A percentile compares a stretch with the other conserved stretches of the same genome.
Conservation (phyloP, 129 eudicot species). For the Flaveria brownii region DNA sequence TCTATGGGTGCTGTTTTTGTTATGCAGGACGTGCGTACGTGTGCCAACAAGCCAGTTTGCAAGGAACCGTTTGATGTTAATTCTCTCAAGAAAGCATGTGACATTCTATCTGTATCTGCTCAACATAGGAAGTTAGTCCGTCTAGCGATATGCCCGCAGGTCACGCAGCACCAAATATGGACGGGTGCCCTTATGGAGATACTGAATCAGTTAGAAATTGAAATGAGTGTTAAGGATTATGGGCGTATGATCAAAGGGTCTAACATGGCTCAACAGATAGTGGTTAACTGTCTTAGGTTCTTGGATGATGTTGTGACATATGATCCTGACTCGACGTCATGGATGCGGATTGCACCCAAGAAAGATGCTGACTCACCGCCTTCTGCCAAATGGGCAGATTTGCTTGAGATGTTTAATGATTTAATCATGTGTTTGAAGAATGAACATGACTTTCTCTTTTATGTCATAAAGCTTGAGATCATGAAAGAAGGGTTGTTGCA, state of each 20-base stretch:
- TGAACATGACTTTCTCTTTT: slow-evolving; percentile 43
- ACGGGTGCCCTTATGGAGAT: slow-evolving; percentile 60
- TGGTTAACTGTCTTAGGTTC: slow-evolving; percentile 59
- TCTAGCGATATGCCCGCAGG: slow-evolving; percentile 68
- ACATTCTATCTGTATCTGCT: slow-evolving; percentile 63
- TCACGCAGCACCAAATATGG: slow-evolving; percentile 83
- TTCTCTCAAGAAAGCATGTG: slow-evolving; percentile 66
- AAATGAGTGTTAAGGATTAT: slow-evolving; percentile 41
- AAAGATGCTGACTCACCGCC: slow-evolving; percentile 41
- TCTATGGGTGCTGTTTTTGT: slow-evolving; percentile 47
- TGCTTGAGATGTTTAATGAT: slow-evolving; percentile 77
- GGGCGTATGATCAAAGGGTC: slow-evolving; percentile 39
- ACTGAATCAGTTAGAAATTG: slow-evolving; percentile 48
- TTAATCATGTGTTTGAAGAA: slow-evolving; percentile 58
- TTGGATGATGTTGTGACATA: slow-evolving; percentile 49
- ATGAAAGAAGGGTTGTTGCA: slow-evolving; percentile 94
- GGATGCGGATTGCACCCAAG: slow-evolving; percentile 71
- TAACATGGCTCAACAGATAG: slow-evolving; percentile 60
- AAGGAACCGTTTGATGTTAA: slow-evolving; percentile 45
- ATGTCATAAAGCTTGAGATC: slow-evolving; percentile 64
- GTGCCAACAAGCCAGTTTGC: slow-evolving; percentile 48
- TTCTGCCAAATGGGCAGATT: slow-evolving; percentile 71
- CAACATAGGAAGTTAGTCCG: slow-evolving; percentile 79
- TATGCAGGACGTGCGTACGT: slow-evolving; percentile 35
- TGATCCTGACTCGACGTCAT: slow-evolving; percentile 68